Base-by-base conservation (phyloP, 805 yeast species). In the Candida dajiaensis region DNA sequence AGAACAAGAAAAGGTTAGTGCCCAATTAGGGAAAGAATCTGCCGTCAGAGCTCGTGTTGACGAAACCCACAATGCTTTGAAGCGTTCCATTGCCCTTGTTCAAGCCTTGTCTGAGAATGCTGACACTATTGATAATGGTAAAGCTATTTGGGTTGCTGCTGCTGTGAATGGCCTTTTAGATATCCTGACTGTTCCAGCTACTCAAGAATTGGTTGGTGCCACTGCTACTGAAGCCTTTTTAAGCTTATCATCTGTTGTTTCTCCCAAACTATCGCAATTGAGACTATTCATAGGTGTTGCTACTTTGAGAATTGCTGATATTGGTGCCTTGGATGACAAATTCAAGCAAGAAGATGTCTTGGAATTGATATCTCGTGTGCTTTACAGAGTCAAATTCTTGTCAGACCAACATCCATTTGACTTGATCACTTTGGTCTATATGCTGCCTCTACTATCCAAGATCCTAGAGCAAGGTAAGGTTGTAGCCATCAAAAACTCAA, bases 341-440 rank as follows among this genome's bases (percentile, higher is more conserved):
- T 74, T 69, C 43, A 53, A 65, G 5, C 72, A 76, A 41, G 86
- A 79, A 53, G 76, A 82, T 4, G 53, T 83, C 7, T 57, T 71
- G 9, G 80, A 76, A 6, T 60, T 83, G 39, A 63, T 83, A 8
- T 70, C 88, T 1, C 77, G 90, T 45, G 78, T 88, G 26, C 69
- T 92, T 41, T 92, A 85, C 71, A 76, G 85, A 62, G 68, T 88
- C 49, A 86, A 89, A 55, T 77, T 89, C 55, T 69, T 85, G 13
- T 74, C 89, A 13, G 89, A 83, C 55, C 89, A 87, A 56, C 70
- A 76, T 26, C 81, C 87, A 2, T 73, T 90, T 45, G 90, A 86
- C 54, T 64, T 80, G 2, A 65, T 80, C 29, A 76, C 92, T 2
- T 70, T 90, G 55, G 78, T 83, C 38, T 94, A 86, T 62, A 62